Percentiles rank a stretch among this genome's conserved stretches.
These are phyloP conservation scores for Candida tropicalis DNA, from an alignment of 1,139 yeast species.

Conservation along the genomic window DNA sequence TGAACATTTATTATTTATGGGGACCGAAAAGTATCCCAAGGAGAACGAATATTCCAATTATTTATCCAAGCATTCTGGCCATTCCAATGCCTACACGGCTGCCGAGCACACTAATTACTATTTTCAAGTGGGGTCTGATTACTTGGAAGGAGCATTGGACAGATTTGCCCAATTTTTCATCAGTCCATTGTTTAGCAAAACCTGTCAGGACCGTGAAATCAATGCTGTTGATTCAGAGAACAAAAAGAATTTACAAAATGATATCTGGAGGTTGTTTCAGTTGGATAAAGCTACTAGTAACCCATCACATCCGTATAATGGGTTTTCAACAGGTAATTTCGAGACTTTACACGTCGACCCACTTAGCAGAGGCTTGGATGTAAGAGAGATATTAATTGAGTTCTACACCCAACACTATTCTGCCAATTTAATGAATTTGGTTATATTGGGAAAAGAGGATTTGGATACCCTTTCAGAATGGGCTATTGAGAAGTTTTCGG, in stretches of 20 bases:
- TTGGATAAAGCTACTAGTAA: conserved; percentile 76
- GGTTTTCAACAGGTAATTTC: conserved; percentile 76
- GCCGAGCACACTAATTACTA: conserved; percentile 88
- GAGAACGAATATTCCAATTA: conserved; percentile 87
- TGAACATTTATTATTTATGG: conserved; percentile 95
- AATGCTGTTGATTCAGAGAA: conserved; percentile 96
- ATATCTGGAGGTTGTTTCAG: conserved; percentile 86
- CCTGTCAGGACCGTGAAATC: conserved; percentile 89
- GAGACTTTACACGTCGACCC: conserved; percentile 64
- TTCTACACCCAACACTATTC: conserved; percentile 68
- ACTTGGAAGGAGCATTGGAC: conserved; percentile 85
- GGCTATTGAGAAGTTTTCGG: conserved; percentile 70
- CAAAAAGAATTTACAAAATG: conserved; percentile 89
- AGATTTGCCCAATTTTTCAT: conserved; percentile 93
- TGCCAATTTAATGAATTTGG: conserved; percentile 83
- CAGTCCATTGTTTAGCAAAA: conserved; percentile 74
- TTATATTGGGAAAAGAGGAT: conserved; percentile 79
- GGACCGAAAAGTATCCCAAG: conserved; percentile 88
- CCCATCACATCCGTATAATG: conserved; percentile 70
- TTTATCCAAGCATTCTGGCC: conserved; percentile 68
- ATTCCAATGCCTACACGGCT: conserved; percentile 84
- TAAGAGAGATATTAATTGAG: conserved; percentile 64
- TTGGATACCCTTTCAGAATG: conserved; percentile 70
- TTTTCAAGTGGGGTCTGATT: conserved; percentile 78
- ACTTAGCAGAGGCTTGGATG: conserved; percentile 49